phyloP scores from a whole-genome alignment of 2,329 filamentous ascomycete species.

The Penicillium psychrosexuale region DNA sequence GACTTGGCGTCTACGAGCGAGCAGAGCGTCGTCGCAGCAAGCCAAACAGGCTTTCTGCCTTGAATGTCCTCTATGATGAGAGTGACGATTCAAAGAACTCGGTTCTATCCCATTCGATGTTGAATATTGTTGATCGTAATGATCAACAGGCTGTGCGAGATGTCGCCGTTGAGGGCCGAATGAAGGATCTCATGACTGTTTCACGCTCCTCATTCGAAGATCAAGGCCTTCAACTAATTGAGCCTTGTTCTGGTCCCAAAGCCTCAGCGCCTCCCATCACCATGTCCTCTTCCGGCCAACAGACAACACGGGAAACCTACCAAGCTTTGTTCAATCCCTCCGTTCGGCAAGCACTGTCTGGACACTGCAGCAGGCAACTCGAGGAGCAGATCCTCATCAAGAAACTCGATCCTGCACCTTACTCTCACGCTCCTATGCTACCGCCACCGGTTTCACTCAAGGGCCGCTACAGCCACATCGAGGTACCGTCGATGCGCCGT shows the following conservation, averaged over 20 bases:
- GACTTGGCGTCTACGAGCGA: conserved; percentile 69
- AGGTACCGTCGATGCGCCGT: conserved; percentile 91
- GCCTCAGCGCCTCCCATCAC: conserved; percentile 84
- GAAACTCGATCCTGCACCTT: conserved; percentile 59
- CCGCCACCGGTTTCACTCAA: conserved; percentile 77
- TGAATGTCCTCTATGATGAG: conserved; percentile 68
- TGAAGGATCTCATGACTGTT: conserved; percentile 76
- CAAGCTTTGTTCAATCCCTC: conserved; percentile 73
- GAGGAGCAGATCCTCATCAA: conserved; percentile 73
- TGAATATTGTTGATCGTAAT: conserved; percentile 72
- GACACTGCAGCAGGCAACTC: conserved; percentile 55
- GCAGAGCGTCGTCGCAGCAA: conserved; percentile 57
- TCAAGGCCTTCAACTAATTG: conserved; percentile 72
- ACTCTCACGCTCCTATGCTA: conserved; percentile 65
- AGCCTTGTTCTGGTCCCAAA: conserved; percentile 74
- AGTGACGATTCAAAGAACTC: conserved; percentile 57
- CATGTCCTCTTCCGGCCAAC: conserved; percentile 69
- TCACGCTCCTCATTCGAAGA: conserved; percentile 62
- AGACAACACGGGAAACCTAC: conserved; percentile 60
- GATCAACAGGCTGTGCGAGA: conserved; percentile 66
- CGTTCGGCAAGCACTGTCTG: conserved; percentile 73
- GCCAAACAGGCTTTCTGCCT: conserved; percentile 59
- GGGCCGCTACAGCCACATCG: conserved; percentile 82
- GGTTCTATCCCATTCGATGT: conserved; percentile 71
- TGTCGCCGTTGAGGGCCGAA: conserved; percentile 67